A percentile compares a stretch with the other conserved stretches of the same genome.
These are phyloP conservation scores for Dimargaris verticillata DNA, from an alignment of 192 early-diverging fungal species.

Conservation along the genomic window DNA sequence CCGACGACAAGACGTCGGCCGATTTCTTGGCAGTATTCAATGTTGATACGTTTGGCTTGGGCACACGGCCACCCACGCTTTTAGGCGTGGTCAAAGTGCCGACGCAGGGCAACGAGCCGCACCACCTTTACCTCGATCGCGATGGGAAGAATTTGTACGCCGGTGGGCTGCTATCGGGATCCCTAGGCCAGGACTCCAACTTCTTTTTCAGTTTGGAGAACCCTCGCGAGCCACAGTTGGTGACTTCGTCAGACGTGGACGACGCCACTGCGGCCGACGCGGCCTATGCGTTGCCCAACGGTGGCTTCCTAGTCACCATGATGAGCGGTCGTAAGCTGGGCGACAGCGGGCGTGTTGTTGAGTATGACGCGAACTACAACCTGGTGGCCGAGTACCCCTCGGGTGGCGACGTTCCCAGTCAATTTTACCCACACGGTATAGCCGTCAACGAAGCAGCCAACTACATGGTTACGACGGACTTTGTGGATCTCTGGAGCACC, in stretches of 20 bases:
- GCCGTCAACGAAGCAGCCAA: background rate
- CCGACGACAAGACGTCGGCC: background rate
- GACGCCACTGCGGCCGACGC: conserved; percentile 1
- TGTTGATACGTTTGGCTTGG: background rate
- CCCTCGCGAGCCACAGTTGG: background rate
- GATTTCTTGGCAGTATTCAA: conserved; percentile 7
- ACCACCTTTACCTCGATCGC: background rate
- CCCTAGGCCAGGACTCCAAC: conserved; percentile 5
- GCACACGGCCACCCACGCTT: background rate
- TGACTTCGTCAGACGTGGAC: background rate
- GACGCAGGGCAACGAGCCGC: conserved; percentile 7
- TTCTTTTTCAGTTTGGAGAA: conserved; percentile 8
- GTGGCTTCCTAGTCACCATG: conserved; percentile 9
- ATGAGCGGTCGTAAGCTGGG: conserved; percentile 2
- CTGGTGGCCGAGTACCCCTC: conserved; percentile 8
- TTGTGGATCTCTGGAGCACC: conserved; percentile 2
- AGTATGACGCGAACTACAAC: background rate
- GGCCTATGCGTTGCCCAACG: conserved; percentile 1
- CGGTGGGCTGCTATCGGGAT: conserved; percentile 1
- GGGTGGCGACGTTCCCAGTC: background rate
- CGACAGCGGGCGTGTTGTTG: conserved; percentile 2
- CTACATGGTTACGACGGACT: conserved; percentile 9
- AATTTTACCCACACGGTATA: conserved; percentile 9
- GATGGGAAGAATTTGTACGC: background rate
- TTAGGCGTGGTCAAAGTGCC: background rate